Percentiles rank a stretch among this genome's conserved stretches.
These are phyloP conservation scores for Fragaria ananassa DNA, from an alignment of 306 rosid species.

Conservation along the genomic window DNA sequence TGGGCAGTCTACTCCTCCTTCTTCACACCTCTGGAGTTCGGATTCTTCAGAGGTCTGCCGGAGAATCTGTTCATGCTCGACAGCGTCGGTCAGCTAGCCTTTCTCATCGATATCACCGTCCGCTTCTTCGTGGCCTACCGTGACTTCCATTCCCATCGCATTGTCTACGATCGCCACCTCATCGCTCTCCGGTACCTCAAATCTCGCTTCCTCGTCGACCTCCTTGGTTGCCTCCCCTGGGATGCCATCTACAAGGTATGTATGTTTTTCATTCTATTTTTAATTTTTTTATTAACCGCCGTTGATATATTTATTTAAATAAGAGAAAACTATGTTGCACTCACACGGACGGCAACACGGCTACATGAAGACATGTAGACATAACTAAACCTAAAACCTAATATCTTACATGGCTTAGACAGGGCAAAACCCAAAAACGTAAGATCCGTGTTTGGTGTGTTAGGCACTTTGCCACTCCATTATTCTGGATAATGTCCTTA, in stretches of 20 bases:
- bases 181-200: slow-evolving; percentile 53
- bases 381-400: no score
- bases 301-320: no score
- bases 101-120: slow-evolving; percentile 47
- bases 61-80: slow-evolving; percentile 60
- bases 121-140: slow-evolving; percentile 54
- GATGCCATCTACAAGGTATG: slow-evolving; percentile 59
- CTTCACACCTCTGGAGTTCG: slow-evolving; percentile 72
- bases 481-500: no score
- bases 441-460: no score
- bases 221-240: slow-evolving; percentile 60
- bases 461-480: no score
- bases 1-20: slow-evolving; percentile 72
- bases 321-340: no score
- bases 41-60: slow-evolving; percentile 63
- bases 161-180: slow-evolving; percentile 34
- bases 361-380: no score
- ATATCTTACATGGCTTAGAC: no score
- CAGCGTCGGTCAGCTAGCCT: slow-evolving; percentile 57
- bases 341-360: no score
- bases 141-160: slow-evolving; percentile 39
- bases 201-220: slow-evolving; percentile 53
- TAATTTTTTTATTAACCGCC: no score
- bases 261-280: no score
- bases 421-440: no score